Evolutionary conservation across 768 basidiomycete species (phyloP), one percentile per base, ranked within the genome.

Genomic region (Crassisporium funariophilum): DNA sequence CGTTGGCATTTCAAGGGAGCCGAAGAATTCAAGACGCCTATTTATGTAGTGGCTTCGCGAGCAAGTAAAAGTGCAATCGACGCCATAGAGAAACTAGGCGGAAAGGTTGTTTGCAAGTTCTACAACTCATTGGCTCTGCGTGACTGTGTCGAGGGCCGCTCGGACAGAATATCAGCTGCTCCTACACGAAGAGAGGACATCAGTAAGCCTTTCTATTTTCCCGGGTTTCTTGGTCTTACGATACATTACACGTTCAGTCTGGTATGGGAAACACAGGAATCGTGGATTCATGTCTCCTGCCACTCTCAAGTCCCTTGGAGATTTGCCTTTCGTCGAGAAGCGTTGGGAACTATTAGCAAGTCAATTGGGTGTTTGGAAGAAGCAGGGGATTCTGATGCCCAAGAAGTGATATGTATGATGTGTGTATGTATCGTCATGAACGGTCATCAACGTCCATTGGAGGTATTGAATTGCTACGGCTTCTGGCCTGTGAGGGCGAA

Each of bases 131-230:
- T 97, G 24, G 85, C 90, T 1, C 78, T 98, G 38, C 80, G 83
- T 27, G 90, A 93, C 57, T 86, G 82, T 51, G 66, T 91, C 52
- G 82, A 88, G 54, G 84, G 83, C 4, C 77, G 82, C 22, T 80
- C 76, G 15, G 88, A 93, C 60, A 79, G 84, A 44, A 68, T 77
- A 46, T 72, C 79, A 43, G 94, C 93, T 8, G 83, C 85, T 8
- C 93, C 93, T 0, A 91, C 87, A n/a, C 83, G 88, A 49, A 84
- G 90, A 45, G 77, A 82, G 52, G 91, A 94, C 62, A 94, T 94
- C 45, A 63, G 91, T 93, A 59, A 65, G 88, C 75, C 16, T 7
- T 39, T 31, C 25, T 42, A 41, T 12, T 39, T 39, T 44, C 16
- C 15, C 33, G 27, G 41, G 34, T 21, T 19, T 20, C 41, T 35